phyloP scores from a whole-genome alignment of 495 filamentous ascomycete species.

The Podospora fimiseda region DNA sequence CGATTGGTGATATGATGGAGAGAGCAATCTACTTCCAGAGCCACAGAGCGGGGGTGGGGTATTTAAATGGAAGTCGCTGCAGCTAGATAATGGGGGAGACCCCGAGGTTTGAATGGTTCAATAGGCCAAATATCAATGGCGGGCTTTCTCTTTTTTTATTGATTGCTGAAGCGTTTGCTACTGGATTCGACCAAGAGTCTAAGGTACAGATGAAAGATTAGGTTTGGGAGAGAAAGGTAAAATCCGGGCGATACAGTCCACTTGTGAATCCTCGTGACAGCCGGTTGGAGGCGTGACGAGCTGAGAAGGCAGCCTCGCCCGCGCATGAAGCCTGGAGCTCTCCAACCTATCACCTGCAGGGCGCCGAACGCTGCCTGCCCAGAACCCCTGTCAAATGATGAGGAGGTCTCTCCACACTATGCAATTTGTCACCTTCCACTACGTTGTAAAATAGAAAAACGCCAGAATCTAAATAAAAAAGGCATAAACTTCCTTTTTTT shows the following conservation, averaged over 20 bases:
- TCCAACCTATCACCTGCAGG: not conserved
- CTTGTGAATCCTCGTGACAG: conserved; percentile 2
- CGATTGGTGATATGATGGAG: not conserved
- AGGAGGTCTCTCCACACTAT: too few species aligned
- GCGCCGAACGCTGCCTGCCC: not conserved
- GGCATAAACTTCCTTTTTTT: too few species aligned
- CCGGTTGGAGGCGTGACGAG: not conserved
- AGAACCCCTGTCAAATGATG: not conserved
- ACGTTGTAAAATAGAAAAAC: too few species aligned
- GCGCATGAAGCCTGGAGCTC: not conserved
- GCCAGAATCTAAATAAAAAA: too few species aligned
- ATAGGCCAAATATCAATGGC: too few species aligned
- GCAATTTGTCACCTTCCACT: too few species aligned
- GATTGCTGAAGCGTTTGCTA: too few species aligned
- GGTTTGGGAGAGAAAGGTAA: not conserved
- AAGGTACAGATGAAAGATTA: not conserved
- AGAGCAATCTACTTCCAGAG: not conserved
- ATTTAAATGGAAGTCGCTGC: not conserved
- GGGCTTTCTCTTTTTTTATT: too few species aligned
- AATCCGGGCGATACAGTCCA: too few species aligned
- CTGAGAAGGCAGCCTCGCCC: not conserved
- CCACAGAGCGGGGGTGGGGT: not conserved
- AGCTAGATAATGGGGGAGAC: not conserved
- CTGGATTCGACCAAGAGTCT: too few species aligned
- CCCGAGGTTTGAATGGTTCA: not conserved